Percentiles rank a stretch among this genome's conserved stretches.
phyloP scores from a whole-genome alignment of 2,329 filamentous ascomycete species.

The Drechslera avenae region DNA sequence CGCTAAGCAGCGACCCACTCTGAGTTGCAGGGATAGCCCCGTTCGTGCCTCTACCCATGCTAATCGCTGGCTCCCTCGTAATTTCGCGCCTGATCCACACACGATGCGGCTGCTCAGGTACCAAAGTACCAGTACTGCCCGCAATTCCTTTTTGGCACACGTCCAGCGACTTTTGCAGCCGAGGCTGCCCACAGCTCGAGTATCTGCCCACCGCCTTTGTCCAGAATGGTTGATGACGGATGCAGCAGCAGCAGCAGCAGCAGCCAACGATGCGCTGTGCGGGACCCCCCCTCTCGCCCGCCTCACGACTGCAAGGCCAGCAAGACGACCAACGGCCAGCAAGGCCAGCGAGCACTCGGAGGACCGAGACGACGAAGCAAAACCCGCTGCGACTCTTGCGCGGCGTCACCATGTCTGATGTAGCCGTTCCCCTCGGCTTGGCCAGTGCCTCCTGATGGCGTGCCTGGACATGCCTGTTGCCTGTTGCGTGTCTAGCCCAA shows the following conservation, averaged over 20 bases:
- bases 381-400: not conserved
- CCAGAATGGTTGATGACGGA: too few relatives aligned
- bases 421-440: slow-evolving; percentile 11
- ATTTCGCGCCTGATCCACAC: slow-evolving; percentile 18
- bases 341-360: not conserved
- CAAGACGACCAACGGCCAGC: not conserved
- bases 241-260: too few relatives aligned
- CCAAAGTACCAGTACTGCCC: slow-evolving; percentile 2
- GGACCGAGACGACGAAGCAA: not conserved
- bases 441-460: slow-evolving; percentile 11
- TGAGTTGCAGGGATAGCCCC: slow-evolving; percentile 14
- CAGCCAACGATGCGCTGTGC: too few relatives aligned
- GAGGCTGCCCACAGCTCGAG: too few relatives aligned
- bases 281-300: not conserved
- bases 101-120: slow-evolving; percentile 8
- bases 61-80: slow-evolving; percentile 16
- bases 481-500: slow-evolving; percentile 7
- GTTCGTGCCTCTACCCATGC: slow-evolving; percentile 11
- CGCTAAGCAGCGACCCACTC: slow-evolving; percentile 5
- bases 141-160: not conserved
- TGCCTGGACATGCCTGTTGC: slow-evolving; percentile 1
- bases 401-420: not conserved
- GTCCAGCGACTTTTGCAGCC: too few relatives aligned
- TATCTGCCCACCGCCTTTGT: too few relatives aligned
- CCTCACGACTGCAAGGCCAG: too few relatives aligned